phyloP scores from a whole-genome alignment of 441 rosid genomes.

The Cnidoscolus chayamansa region DNA sequence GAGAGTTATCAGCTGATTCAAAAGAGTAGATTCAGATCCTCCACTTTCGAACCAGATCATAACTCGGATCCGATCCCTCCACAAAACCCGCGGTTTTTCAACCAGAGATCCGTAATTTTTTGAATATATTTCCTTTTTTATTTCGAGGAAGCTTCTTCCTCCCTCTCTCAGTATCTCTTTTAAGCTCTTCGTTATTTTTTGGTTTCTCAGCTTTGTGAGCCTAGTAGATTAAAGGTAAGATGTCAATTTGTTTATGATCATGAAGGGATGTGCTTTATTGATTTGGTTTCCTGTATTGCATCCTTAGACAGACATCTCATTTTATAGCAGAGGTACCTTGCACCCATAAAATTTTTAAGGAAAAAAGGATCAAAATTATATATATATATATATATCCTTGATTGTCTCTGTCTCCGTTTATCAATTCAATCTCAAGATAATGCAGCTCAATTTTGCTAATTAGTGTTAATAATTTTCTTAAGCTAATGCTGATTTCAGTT shows the following conservation, averaged over 20 bases:
- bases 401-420: not conserved
- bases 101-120: constrained; percentile 26
- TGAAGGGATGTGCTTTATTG: not conserved
- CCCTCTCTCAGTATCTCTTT: not conserved
- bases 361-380: too few species aligned
- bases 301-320: too few species aligned
- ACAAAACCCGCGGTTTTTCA: constrained; percentile 14
- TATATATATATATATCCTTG: not conserved
- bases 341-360: not conserved
- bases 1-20: not conserved
- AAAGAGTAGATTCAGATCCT: constrained; percentile 42
- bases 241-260: constrained; percentile 3
- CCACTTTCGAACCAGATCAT: constrained; percentile 21
- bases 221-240: constrained; percentile 23
- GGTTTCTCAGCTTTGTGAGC: constrained; percentile 16
- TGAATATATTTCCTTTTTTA: constrained; percentile 16
- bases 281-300: not conserved
- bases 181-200: not conserved
- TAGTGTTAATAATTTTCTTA: not conserved
- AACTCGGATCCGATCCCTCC: constrained; percentile 34
- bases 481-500: not conserved
- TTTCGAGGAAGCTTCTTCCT: not conserved
- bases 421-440: not conserved
- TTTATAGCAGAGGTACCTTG: not conserved
- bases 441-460: not conserved